Conservation (phyloP, 1,139 yeast genomes). For the Yamadazyma mexicana region DNA sequence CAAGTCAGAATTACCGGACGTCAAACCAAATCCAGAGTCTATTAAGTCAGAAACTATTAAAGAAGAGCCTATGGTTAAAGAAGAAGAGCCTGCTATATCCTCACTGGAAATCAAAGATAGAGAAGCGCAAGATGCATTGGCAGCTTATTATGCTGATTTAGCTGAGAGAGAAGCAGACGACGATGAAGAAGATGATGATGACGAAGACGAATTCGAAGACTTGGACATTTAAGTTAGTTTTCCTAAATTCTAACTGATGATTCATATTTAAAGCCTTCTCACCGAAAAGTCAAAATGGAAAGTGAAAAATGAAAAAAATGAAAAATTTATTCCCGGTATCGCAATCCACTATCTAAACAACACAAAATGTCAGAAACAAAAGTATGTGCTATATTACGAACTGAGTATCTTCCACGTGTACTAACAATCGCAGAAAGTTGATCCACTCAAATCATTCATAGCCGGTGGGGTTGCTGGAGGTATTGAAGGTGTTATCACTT, state of each 20-base stretch:
- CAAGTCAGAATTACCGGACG: constrained; percentile 1
- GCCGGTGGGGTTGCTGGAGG: constrained; percentile 98
- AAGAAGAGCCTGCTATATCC: constrained; percentile 10
- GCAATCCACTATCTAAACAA: constrained; percentile 6
- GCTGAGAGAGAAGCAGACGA: constrained; percentile 63
- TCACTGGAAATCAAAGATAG: constrained; percentile 47
- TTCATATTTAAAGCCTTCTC: too few relatives aligned
- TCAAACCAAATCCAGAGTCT: too few relatives aligned
- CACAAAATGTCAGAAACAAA: constrained; percentile 8
- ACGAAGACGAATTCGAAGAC: constrained; percentile 51
- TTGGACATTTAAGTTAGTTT: background rate
- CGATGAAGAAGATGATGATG: constrained; percentile 64
- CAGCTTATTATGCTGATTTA: constrained; percentile 74
- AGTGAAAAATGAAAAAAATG: constrained; percentile 2
- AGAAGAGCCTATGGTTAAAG: constrained; percentile 5
- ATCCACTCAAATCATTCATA: constrained; percentile 73
- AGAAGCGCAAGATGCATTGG: constrained; percentile 75
- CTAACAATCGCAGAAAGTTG: constrained; percentile 25
- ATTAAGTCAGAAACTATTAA: too few relatives aligned
- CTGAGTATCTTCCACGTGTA: background rate
- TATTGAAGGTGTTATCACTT: constrained; percentile 84
- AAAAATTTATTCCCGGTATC: constrained; percentile 7
- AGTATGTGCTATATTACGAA: constrained; percentile 7
- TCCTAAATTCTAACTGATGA: too few relatives aligned
- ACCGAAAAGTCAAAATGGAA: background rate